These are phyloP conservation scores for Penicillium fuscoglaucum DNA, from an alignment of 2,329 filamentous ascomycete species.

Conservation along the genomic window DNA sequence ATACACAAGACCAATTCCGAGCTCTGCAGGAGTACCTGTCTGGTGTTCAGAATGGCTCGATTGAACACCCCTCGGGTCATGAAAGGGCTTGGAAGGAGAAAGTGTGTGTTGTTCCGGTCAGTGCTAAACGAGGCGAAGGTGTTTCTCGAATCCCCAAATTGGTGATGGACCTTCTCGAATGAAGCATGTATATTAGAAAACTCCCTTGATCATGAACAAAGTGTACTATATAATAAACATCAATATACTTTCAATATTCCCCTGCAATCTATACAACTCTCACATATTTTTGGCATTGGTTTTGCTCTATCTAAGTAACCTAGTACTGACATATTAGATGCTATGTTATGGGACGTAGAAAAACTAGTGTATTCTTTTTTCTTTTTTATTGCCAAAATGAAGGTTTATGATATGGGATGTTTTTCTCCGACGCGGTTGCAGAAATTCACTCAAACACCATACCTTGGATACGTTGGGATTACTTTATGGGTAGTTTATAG, in stretches of 20 bases:
- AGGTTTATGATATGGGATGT: neutral
- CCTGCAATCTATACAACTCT: neutral
- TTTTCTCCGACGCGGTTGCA: neutral
- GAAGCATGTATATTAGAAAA: constrained; percentile 20
- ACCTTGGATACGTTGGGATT: neutral
- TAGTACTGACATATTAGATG: neutral
- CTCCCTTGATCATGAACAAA: constrained; percentile 2
- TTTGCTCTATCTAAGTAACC: neutral
- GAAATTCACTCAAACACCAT: neutral
- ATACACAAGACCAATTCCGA: constrained; percentile 75
- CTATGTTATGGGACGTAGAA: neutral
- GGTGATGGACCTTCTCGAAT: constrained; percentile 45
- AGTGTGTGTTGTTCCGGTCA: constrained; percentile 74
- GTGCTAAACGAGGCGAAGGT: constrained; percentile 83
- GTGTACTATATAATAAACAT: constrained; percentile 13
- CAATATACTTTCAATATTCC: neutral
- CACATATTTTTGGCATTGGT: neutral
- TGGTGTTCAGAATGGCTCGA: constrained; percentile 60
- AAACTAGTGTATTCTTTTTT: neutral
- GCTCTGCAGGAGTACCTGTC: constrained; percentile 70
- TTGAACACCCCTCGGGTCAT: constrained; percentile 73
- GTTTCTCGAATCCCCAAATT: constrained; percentile 58
- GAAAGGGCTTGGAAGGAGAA: constrained; percentile 61
- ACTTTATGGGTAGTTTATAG: neutral
- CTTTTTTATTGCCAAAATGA: neutral